Percentiles rank a stretch among this genome's conserved stretches.
Evolutionary conservation across 2,329 filamentous ascomycete genomes (phyloP).

Genomic region (Fusarium begoniae): DNA sequence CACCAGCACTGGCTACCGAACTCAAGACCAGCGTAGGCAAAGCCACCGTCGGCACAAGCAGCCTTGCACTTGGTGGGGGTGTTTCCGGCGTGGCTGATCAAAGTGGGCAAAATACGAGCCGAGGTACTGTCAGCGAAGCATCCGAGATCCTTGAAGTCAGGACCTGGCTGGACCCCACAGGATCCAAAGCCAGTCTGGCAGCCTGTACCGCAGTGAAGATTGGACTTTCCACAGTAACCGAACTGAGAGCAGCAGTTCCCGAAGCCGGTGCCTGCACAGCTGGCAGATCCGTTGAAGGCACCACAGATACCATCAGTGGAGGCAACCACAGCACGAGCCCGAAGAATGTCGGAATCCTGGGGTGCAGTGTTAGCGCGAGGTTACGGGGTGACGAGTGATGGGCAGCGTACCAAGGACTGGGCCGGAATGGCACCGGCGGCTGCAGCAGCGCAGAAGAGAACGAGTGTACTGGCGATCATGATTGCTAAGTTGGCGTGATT

Average conservation of each 20-base stretch:
- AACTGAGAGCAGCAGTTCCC: neutral
- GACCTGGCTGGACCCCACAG: neutral
- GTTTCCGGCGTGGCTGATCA: neutral
- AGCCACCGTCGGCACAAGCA: neutral
- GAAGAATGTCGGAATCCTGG: neutral
- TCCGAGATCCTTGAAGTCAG: neutral
- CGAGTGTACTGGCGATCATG: neutral
- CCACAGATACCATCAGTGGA: neutral
- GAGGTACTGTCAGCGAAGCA: neutral
- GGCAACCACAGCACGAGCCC: neutral
- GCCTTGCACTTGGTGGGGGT: neutral
- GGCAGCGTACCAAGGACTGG: neutral
- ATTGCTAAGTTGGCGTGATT: neutral
- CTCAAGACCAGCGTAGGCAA: neutral
- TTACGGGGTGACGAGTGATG: neutral
- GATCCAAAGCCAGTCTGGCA: neutral
- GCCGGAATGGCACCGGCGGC: neutral
- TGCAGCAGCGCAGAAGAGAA: neutral
- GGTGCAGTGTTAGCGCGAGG: neutral
- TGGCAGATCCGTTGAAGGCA: neutral
- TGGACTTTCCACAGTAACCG: neutral
- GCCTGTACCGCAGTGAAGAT: neutral
- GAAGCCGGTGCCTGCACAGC: neutral
- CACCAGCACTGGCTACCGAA: neutral
- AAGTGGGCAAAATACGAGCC: neutral